Evolutionary conservation across 768 basidiomycete genomes (phyloP), one percentile per base, ranked within the genome.

Genomic region (Brasilioporus rufonigricans): DNA sequence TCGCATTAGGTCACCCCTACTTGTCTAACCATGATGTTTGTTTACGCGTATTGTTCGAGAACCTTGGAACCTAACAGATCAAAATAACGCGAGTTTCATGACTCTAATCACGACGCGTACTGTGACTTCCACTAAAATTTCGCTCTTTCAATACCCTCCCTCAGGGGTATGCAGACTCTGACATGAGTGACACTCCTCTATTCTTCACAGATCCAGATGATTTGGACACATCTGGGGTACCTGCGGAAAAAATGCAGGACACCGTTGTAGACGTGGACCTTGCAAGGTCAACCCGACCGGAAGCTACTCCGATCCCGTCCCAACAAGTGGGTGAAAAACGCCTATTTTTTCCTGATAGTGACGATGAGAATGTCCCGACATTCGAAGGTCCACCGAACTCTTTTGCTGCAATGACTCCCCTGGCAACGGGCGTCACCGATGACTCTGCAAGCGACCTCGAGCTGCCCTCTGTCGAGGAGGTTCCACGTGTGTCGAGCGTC

Each of bases 151-250:
- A 13, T 32, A 21, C 11, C 27, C 26, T 9, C 38, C 31, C 5
- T 14, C 14, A n/a, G 38, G 35, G 32, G 19, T 18, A 48, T 21
- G 23, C 35, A 31, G 7, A 44, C 39, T 24, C 24, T 14, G 7
- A 39, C 21, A 69, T 70, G 65, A 52, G 39, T 38, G 33, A 41
- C 44, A 35, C 12, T 13, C 69, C 67, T 8, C 69, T 80, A 11
- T 88, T 89, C 65, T 87, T 89, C 66, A 80, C 82, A 35, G 78
- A 77, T 33, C 82, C 85, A 16, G 75, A 75, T 33, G 84, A 81
- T 52, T 77, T 83, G 44, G 75, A 73, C 9, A 73, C 74, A 19
- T 45, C 53, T 35, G 29, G 23, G 29, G 46, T 32, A 24, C 27
- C 5, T 14, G 27, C 40, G 23, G 50, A 46, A 41, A 36, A 38